Base-by-base conservation (phyloP, 306 rosid genomes). In the Pterocarpus macrocarpus region DNA sequence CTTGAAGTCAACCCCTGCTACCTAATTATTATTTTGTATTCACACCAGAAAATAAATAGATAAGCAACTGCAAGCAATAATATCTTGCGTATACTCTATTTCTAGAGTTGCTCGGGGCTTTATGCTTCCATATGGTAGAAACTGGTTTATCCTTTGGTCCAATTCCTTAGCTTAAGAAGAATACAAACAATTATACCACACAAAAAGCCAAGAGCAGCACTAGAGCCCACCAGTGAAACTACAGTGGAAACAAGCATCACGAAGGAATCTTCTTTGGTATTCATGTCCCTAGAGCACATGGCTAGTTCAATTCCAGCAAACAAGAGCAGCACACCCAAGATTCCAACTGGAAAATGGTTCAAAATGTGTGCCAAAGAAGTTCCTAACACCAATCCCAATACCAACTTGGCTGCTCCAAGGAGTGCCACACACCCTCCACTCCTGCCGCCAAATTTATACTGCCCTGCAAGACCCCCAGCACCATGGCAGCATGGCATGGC, bases 401-500 rank as follows among this genome's bases (percentile, higher is more conserved):
- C 68, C 78, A 85, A 65, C 47, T 92, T 92, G 1, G 87, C 85
- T 2, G 55, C 85, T 5, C 97, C 95, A 9, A 92, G 87, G 30
- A 92, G 55, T 0, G 89, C 94, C 86, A 92, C 95, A 67, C 95
- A 91, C 5, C 78, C 94, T 0, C 97, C 97, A 64, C 97, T 92
- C 64, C 95, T 84, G 2, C 94, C 95, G 4, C 95, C 95, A 45
- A 92, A 92, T 47, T 88, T 90, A 64, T 90, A 92, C 57, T 90
- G 95, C 3, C 97, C 92, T 0, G 97, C 95, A 0, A 92, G 56
- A 15, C 97, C 97, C 5, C 97, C 95, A 0, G 93, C 95, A 0
- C 97, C 95, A 30, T 92, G 95, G 76, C 97, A 92, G 30, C 88
- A 9, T 12, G 97, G 97, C 89, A 92, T 84, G 5, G 92, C 95